Conservation (phyloP, 371 early-diverging fungal species). For the Gilbertella persicaria region DNA sequence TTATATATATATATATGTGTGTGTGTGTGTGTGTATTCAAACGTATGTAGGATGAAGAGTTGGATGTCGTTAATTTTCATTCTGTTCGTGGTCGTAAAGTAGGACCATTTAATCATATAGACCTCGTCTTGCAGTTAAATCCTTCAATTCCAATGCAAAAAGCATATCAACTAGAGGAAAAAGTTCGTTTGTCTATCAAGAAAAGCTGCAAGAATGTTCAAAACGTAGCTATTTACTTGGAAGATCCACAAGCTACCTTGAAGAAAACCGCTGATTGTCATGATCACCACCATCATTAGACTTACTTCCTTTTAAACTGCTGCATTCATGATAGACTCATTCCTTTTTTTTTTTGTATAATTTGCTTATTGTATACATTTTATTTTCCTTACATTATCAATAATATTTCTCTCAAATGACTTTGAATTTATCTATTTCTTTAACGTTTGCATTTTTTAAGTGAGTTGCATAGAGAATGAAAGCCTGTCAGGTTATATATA, state of each 20-base stretch:
- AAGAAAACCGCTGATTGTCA: not conserved
- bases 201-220: constrained; percentile 35
- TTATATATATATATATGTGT: not conserved
- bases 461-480: too few species aligned
- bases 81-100: constrained; percentile 51
- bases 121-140: constrained; percentile 38
- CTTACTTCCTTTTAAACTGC: not conserved
- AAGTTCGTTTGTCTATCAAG: constrained; percentile 30
- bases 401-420: too few species aligned
- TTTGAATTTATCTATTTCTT: too few species aligned
- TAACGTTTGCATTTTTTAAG: too few species aligned
- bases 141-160: constrained; percentile 32
- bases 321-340: not conserved
- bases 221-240: constrained; percentile 38
- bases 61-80: constrained; percentile 39
- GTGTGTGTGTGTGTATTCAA: not conserved
- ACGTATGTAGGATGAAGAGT: constrained; percentile 34
- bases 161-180: constrained; percentile 34
- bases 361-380: too few species aligned
- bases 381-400: too few species aligned
- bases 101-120: constrained; percentile 48
- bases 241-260: constrained; percentile 13
- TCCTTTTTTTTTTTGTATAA: too few species aligned
- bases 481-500: too few species aligned
- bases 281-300: constrained; percentile 2